Conservation (phyloP, 371 early-diverging fungal species). For the Funneliformis caledonium region DNA sequence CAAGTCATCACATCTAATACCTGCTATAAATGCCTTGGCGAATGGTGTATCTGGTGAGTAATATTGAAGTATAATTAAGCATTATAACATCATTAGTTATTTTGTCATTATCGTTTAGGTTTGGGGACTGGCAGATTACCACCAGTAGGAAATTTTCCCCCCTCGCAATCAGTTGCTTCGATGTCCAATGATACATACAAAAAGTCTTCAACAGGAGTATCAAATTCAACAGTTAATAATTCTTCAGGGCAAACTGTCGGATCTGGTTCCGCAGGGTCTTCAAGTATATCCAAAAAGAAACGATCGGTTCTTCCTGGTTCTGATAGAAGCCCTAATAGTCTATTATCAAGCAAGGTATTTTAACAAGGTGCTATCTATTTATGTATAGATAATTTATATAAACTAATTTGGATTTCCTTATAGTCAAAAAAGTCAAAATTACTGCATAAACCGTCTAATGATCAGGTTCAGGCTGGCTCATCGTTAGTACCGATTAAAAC, state of each 20-base stretch:
- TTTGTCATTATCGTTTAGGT: not conserved
- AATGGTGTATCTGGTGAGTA: constrained; percentile 48
- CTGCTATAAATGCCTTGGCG: constrained; percentile 43
- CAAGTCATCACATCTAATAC: constrained; percentile 45
- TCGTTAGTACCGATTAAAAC: not conserved
- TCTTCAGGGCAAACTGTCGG: not conserved
- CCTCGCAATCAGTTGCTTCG: constrained; percentile 10
- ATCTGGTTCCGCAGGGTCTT: constrained; percentile 15
- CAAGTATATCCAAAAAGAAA: constrained; percentile 23
- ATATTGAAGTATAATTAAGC: not conserved
- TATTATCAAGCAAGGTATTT: constrained; percentile 5
- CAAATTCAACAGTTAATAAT: not conserved
- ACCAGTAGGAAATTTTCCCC: constrained; percentile 40
- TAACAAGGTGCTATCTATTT: not conserved
- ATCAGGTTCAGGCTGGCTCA: not conserved
- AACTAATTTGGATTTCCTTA: not conserved
- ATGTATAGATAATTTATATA: no score
- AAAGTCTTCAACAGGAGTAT: not conserved
- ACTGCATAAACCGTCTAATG: constrained; percentile 7
- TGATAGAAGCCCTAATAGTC: constrained; percentile 7
- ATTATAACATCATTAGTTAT: not conserved
- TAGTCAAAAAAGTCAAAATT: constrained; percentile 36
- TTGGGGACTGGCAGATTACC: constrained; percentile 35
- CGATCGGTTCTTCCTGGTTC: constrained; percentile 6
- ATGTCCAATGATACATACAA: constrained; percentile 31